Conservation (phyloP, 257 asterid species). For the Echium plantagineum region DNA sequence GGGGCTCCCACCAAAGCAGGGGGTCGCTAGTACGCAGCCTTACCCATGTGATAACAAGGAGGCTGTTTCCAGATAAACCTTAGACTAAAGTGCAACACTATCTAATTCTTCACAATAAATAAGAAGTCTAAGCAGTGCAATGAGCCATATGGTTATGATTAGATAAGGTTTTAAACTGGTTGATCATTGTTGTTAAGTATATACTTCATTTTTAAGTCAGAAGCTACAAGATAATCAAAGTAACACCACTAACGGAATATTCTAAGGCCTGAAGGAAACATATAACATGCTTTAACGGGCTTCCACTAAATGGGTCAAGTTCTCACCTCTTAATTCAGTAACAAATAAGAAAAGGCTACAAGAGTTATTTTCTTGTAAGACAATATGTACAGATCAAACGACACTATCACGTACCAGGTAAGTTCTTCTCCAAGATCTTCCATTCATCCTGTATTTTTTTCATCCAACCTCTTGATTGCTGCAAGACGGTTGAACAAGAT, state of each 20-base stretch:
- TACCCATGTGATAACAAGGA: too few relatives aligned
- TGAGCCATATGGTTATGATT: too few relatives aligned
- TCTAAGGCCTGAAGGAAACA: background rate
- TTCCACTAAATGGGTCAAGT: background rate
- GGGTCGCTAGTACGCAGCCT: too few relatives aligned
- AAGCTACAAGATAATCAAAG: background rate
- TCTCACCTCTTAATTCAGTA: background rate
- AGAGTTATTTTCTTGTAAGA: background rate
- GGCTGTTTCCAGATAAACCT: too few relatives aligned
- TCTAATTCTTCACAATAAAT: too few relatives aligned
- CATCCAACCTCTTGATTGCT: conserved; percentile 16
- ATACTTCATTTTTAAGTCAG: too few relatives aligned
- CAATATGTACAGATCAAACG: background rate
- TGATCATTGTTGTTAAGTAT: too few relatives aligned
- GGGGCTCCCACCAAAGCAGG: too few relatives aligned
- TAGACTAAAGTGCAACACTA: too few relatives aligned
- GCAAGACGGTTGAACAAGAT: background rate
- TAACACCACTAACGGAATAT: background rate
- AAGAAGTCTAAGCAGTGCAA: too few relatives aligned
- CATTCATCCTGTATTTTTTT: conserved; percentile 24
- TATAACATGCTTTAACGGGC: background rate
- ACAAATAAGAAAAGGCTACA: background rate
- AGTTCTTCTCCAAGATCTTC: conserved; percentile 25
- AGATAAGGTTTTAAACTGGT: too few relatives aligned
- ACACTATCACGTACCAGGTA: conserved; percentile 17